Conservation (phyloP, 2,329 filamentous ascomycete species). For the Pseudogymnoascus sp. region DNA sequence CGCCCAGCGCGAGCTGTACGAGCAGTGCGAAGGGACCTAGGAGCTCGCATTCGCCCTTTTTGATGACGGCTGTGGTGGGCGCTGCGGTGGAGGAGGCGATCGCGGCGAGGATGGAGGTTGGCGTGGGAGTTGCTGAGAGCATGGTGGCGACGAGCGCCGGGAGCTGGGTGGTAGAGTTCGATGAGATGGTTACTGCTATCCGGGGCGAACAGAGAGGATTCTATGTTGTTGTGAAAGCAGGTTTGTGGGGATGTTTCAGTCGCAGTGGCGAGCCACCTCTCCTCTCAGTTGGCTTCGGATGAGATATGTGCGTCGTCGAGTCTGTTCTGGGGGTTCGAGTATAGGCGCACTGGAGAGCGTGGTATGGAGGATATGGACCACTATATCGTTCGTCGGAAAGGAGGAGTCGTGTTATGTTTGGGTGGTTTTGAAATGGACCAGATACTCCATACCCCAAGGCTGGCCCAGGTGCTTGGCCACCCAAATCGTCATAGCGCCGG, state of each 20-base stretch:
- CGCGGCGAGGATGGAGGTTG: slow-evolving; percentile 21
- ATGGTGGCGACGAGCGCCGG: slow-evolving; percentile 11
- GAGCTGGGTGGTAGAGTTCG: not conserved
- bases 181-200: not conserved
- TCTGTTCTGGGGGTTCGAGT: not conserved
- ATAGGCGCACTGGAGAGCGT: not conserved
- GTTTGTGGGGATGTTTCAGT: slow-evolving; percentile 1
- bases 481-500: not conserved
- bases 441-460: not conserved
- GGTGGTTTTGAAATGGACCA: not conserved
- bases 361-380: not conserved
- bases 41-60: slow-evolving; percentile 71
- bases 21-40: slow-evolving; percentile 86
- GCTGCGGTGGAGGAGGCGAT: slow-evolving; percentile 28
- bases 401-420: slow-evolving; percentile 4
- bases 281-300: not conserved
- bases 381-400: slow-evolving; percentile 1
- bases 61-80: slow-evolving; percentile 25
- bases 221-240: not conserved
- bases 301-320: not conserved
- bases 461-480: not conserved
- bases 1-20: slow-evolving; percentile 80
- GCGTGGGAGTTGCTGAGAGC: slow-evolving; percentile 20
- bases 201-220: not conserved
- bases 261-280: slow-evolving; percentile 4